Conservation (phyloP, 768 basidiomycete species). For the Guyanaporus albipodus region DNA sequence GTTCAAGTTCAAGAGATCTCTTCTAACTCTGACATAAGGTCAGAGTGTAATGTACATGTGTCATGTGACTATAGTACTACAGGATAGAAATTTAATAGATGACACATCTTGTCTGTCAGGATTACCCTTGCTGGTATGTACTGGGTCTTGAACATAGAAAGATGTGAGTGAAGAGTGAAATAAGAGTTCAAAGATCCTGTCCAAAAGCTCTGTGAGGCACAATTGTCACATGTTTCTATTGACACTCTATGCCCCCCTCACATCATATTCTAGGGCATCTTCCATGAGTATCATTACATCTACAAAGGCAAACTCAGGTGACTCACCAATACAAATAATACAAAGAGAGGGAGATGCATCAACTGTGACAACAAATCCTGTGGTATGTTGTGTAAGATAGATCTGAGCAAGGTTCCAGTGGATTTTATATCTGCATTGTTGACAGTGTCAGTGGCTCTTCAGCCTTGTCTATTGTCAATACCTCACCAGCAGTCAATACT, state of each 20-base stretch:
- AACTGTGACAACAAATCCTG: background rate
- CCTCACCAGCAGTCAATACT: background rate
- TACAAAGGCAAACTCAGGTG: background rate
- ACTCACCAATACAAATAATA: background rate
- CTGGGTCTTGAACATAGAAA: too few relatives aligned
- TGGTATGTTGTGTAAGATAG: conserved; percentile 3
- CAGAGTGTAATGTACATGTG: too few relatives aligned
- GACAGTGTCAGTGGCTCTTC: too few relatives aligned
- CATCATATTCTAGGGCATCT: conserved; percentile 12
- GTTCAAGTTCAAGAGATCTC: too few relatives aligned
- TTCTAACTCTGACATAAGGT: too few relatives aligned
- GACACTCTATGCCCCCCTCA: conserved; percentile 9
- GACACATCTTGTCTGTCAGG: background rate
- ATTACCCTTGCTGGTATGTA: background rate
- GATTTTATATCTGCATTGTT: too few relatives aligned
- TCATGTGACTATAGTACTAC: too few relatives aligned
- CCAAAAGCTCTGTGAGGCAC: background rate
- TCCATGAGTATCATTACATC: conserved; percentile 24
- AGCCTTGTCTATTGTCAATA: background rate
- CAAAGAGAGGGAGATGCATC: background rate
- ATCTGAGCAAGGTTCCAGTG: too few relatives aligned
- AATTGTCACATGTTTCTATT: conserved; percentile 5
- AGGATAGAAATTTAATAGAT: too few relatives aligned
- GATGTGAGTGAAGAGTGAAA: background rate
- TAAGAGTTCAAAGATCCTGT: background rate